Conservation (phyloP, 148 eudicot genomes). For the Fallopia convolvulus region DNA sequence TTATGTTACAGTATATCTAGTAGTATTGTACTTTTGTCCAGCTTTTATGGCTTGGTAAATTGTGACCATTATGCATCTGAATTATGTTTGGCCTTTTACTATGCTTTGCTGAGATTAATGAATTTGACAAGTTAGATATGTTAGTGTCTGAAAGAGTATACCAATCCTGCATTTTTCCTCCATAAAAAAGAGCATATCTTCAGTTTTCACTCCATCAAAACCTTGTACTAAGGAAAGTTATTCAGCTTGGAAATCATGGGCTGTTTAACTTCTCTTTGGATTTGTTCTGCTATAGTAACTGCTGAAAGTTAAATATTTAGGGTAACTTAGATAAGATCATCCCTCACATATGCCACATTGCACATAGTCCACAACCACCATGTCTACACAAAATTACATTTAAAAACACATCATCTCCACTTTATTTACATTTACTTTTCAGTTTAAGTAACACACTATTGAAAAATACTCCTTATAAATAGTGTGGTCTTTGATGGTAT, state of each 20-base stretch:
- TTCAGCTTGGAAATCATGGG: background rate
- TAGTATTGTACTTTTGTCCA: background rate
- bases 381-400: background rate
- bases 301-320: background rate
- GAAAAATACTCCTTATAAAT: background rate
- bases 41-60: background rate
- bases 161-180: background rate
- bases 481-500: background rate
- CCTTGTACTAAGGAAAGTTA: background rate
- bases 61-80: background rate
- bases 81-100: background rate
- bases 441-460: background rate
- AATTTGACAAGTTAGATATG: background rate
- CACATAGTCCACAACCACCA: background rate
- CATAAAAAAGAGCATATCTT: background rate
- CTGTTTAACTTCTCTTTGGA: background rate
- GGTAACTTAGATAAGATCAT: background rate
- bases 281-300: background rate
- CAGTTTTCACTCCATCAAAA: background rate
- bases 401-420: background rate
- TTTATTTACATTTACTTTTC: background rate
- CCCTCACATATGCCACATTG: background rate
- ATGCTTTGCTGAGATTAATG: background rate
- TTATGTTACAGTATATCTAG: background rate
- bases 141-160: background rate